Conservation (phyloP, 2,329 filamentous ascomycete genomes). For the Periconia macrospinosa region DNA sequence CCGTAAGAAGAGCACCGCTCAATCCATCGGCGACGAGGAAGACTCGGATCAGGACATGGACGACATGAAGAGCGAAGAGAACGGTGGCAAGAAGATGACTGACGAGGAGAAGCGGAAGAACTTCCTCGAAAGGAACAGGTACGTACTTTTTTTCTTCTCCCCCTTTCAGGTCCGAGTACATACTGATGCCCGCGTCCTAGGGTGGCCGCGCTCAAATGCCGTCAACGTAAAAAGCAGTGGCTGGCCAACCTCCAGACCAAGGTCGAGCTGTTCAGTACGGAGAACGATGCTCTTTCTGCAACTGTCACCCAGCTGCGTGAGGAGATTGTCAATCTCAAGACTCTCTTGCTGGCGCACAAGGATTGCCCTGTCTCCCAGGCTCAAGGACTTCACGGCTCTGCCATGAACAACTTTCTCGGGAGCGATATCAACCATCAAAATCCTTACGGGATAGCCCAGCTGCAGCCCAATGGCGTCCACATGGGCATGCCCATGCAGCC, state of each 20-base stretch:
- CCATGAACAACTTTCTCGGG: conserved; percentile 54
- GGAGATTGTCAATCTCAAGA: conserved; percentile 94
- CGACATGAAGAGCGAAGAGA: conserved; percentile 38
- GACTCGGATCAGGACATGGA: conserved; percentile 46
- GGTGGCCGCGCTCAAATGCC: conserved; percentile 93
- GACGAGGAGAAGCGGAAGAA: conserved; percentile 99
- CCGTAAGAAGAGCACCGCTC: conserved; percentile 66
- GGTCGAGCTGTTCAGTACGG: conserved; percentile 87
- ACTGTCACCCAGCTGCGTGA: conserved; percentile 85
- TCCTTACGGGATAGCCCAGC: conserved; percentile 52
- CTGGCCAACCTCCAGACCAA: conserved; percentile 91
- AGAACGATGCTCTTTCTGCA: conserved; percentile 84
- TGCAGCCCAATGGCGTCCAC: conserved; percentile 45
- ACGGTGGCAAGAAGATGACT: conserved; percentile 80
- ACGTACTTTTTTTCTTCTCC: conserved; percentile 43
- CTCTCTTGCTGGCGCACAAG: conserved; percentile 88
- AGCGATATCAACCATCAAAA: conserved; percentile 49
- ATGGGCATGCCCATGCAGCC: conserved; percentile 45
- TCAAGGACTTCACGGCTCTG: conserved; percentile 66
- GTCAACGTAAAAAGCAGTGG: conserved; percentile 99
- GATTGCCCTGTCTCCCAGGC: conserved; percentile 92
- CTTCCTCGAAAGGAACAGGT: conserved; percentile 95
- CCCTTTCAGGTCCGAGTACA: background rate
- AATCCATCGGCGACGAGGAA: conserved; percentile 55
- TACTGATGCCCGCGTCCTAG: conserved; percentile 53